Percentiles rank a stretch among this genome's conserved stretches.
phyloP scores from a whole-genome alignment of 148 eudicot species.

The Rheum nobile region DNA sequence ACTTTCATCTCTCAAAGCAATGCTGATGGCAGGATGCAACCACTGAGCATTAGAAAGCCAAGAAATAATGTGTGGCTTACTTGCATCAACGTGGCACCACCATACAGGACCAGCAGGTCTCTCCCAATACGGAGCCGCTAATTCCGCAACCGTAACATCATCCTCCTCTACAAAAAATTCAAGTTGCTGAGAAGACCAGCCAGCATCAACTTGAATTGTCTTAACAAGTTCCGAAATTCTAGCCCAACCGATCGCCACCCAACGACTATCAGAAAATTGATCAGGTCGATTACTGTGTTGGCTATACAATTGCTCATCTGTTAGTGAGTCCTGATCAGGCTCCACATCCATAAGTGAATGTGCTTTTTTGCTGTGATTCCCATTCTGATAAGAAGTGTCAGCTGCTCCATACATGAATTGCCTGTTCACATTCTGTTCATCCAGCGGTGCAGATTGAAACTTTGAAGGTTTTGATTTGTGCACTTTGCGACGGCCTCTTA shows the following conservation, averaged over 20 bases:
- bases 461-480: constrained; percentile 29
- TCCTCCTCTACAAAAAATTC: constrained; percentile 60
- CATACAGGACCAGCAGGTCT: constrained; percentile 86
- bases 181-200: constrained; percentile 50
- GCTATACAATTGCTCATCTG: constrained; percentile 21
- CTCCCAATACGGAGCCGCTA: constrained; percentile 96
- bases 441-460: constrained; percentile 16
- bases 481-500: constrained; percentile 39
- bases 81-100: constrained; percentile 93
- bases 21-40: constrained; percentile 89
- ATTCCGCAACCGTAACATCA: constrained; percentile 73
- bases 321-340: constrained; percentile 15
- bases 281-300: constrained; percentile 22
- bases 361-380: constrained; percentile 21
- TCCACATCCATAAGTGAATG: constrained; percentile 26
- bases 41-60: constrained; percentile 84
- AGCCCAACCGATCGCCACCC: constrained; percentile 94
- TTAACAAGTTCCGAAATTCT: constrained; percentile 71
- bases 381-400: constrained; percentile 22
- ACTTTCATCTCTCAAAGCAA: constrained; percentile 92
- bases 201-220: constrained; percentile 54
- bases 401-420: constrained; percentile 14
- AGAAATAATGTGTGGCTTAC: constrained; percentile 41
- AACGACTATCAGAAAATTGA: constrained; percentile 40
- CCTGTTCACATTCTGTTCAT: constrained; percentile 28